Base-by-base conservation (phyloP, 1,284 basidiomycete genomes). In the Chalciporus sp. region DNA sequence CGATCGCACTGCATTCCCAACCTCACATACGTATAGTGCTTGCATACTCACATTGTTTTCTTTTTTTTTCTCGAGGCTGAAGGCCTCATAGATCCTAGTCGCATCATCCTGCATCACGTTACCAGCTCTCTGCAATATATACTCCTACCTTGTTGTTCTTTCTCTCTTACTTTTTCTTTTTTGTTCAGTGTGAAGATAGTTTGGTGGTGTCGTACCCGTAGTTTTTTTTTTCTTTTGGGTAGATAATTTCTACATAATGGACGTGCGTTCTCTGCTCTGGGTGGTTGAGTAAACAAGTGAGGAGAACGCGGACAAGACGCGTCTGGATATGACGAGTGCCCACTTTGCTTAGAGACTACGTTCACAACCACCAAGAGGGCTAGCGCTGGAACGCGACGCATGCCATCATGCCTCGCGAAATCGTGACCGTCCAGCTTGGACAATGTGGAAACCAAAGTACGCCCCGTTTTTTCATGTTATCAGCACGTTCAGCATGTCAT, bases 381-480 rank as follows among this genome's bases (percentile, higher is more conserved):
- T 12, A 35, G 43, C 42, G 20, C 49, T 41, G 51, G 43, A 55
- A 48, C 53, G 50, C 52, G 58, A 48, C 53, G 48, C 51, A 58
- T 47, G 17, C 16, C 11, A 63, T 37, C 49, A 92, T 93, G 91
- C 90, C 91, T 68, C 86, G 90, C 63, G 90, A 93, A 76, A 91
- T 93, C 51, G 88, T 94, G 17, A 92, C 92, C 7, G 80, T 94
- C 31, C 88, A 95, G 71, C 84, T 95, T 14, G 95, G 95, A 62
- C 95, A 98, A 85, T 96, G 94, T 59, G 94, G 95, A 62, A 98
- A 98, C 72, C 94, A 96, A 80, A 93, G 94, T 95, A 81, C 65
- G 79, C 57, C 64, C 23, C 23, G 23, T 23, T 12, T 16, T n/a
- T 55, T 58, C 59, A 62, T 58, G 67, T 59, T 54, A 52, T 54